Evolutionary conservation across 495 filamentous ascomycete genomes (phyloP).

Genomic region (Daldinia caldariorum): DNA sequence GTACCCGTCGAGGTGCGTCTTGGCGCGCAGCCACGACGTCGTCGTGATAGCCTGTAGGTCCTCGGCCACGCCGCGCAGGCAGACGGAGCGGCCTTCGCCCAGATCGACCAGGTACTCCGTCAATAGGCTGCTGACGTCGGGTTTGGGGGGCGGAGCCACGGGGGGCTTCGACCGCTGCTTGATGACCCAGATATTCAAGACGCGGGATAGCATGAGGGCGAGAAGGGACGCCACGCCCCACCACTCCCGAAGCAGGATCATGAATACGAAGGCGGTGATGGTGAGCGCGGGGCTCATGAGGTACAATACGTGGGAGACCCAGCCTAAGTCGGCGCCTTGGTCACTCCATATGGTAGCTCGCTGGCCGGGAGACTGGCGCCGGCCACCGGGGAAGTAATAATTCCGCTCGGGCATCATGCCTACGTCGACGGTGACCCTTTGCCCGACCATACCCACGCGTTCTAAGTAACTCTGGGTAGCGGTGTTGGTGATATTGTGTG

Average conservation of each 20-base stretch:
- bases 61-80: constrained; percentile 61
- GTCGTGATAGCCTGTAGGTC: constrained; percentile 68
- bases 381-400: constrained; percentile 21
- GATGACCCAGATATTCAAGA: constrained; percentile 65
- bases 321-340: constrained; percentile 48
- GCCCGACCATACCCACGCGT: constrained; percentile 55
- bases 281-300: constrained; percentile 57
- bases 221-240: constrained; percentile 59
- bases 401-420: constrained; percentile 42
- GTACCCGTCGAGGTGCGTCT: constrained; percentile 60
- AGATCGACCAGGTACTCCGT: constrained; percentile 51
- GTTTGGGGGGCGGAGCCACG: constrained; percentile 14
- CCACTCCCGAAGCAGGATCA: constrained; percentile 60
- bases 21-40: constrained; percentile 64
- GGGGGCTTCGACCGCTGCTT: constrained; percentile 55
- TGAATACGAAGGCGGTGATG: constrained; percentile 50
- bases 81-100: constrained; percentile 49
- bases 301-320: constrained; percentile 57
- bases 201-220: constrained; percentile 61
- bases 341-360: constrained; percentile 48
- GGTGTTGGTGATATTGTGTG: constrained; percentile 63
- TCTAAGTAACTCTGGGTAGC: constrained; percentile 63
- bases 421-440: constrained; percentile 60
- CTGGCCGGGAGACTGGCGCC: constrained; percentile 34
- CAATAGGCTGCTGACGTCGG: constrained; percentile 33